Conservation (phyloP, 2,329 filamentous ascomycete genomes). For the Clonostachys sp. region DNA sequence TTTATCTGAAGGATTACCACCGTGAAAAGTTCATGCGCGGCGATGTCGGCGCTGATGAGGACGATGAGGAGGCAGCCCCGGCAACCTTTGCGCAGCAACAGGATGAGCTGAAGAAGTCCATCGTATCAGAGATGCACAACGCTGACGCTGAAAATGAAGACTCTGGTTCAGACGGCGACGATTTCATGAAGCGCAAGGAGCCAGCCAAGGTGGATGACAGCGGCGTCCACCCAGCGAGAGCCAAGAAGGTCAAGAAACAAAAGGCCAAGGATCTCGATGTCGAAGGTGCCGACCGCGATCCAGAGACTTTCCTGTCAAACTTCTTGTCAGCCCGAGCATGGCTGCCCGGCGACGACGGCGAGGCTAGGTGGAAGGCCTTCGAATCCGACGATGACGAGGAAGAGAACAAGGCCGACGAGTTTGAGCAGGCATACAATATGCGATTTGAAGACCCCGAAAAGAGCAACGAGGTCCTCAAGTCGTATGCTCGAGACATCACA, state of each 20-base stretch:
- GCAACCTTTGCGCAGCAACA: constrained; percentile 87
- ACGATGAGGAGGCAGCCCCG: constrained; percentile 39
- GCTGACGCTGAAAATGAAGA: constrained; percentile 36
- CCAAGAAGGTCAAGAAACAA: constrained; percentile 36
- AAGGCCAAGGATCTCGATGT: constrained; percentile 55
- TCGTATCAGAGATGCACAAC: constrained; percentile 77
- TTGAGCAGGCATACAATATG: constrained; percentile 91
- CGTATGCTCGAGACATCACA: constrained; percentile 83
- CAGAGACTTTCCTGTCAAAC: constrained; percentile 89
- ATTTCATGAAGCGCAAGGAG: constrained; percentile 67
- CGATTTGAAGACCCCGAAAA: constrained; percentile 90
- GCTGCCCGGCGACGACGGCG: constrained; percentile 58
- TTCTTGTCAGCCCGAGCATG: constrained; percentile 92
- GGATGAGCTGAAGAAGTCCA: constrained; percentile 70
- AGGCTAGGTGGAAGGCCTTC: constrained; percentile 69
- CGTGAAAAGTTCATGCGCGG: constrained; percentile 81
- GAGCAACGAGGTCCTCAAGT: constrained; percentile 81
- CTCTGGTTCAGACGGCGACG: constrained; percentile 54
- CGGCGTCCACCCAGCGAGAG: constrained; percentile 54
- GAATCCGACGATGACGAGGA: constrained; percentile 89
- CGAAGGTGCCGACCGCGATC: constrained; percentile 76
- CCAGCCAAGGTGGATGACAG: constrained; percentile 32
- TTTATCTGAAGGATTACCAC: constrained; percentile 88
- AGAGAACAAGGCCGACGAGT: constrained; percentile 74
- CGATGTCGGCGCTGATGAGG: constrained; percentile 52